Conservation (phyloP, 352 stramenopile genomes). For the Saprolegnia diclina region DNA sequence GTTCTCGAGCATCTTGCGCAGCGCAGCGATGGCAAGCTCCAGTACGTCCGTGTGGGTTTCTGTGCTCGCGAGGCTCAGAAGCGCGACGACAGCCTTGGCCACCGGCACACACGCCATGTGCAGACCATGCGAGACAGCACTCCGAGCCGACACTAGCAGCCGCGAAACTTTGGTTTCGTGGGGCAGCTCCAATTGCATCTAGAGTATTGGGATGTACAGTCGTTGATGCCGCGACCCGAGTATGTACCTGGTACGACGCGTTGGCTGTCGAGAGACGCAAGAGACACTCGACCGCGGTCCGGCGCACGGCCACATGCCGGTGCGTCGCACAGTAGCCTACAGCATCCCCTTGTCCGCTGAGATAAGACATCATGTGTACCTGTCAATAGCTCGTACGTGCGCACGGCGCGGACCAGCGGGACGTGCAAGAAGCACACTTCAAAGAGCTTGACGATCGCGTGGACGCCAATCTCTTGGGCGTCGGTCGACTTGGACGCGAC, state of each 20-base stretch:
- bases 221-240: too few relatives aligned
- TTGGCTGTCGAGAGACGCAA: slow-evolving; percentile 64
- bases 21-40: slow-evolving; percentile 64
- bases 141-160: slow-evolving; percentile 54
- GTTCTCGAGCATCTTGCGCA: slow-evolving; percentile 74
- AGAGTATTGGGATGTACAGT: too few relatives aligned
- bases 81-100: slow-evolving; percentile 46
- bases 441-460: slow-evolving; percentile 65
- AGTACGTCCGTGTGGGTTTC: slow-evolving; percentile 64
- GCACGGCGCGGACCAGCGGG: slow-evolving; percentile 51
- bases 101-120: slow-evolving; percentile 54
- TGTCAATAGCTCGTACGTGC: slow-evolving; percentile 78
- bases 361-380: slow-evolving; percentile 30
- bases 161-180: slow-evolving; percentile 54
- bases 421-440: slow-evolving; percentile 75
- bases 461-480: slow-evolving; percentile 51
- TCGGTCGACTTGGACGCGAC: slow-evolving; percentile 59
- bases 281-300: slow-evolving; percentile 57
- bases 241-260: slow-evolving; percentile 52
- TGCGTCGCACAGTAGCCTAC: slow-evolving; percentile 43
- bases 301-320: slow-evolving; percentile 51
- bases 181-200: slow-evolving; percentile 45
- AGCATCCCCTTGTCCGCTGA: too few relatives aligned
- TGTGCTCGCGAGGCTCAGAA: slow-evolving; percentile 70
- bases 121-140: slow-evolving; percentile 38